phyloP scores from a whole-genome alignment of 2,329 filamentous ascomycete genomes.

The Cladophialophora yegresii region DNA sequence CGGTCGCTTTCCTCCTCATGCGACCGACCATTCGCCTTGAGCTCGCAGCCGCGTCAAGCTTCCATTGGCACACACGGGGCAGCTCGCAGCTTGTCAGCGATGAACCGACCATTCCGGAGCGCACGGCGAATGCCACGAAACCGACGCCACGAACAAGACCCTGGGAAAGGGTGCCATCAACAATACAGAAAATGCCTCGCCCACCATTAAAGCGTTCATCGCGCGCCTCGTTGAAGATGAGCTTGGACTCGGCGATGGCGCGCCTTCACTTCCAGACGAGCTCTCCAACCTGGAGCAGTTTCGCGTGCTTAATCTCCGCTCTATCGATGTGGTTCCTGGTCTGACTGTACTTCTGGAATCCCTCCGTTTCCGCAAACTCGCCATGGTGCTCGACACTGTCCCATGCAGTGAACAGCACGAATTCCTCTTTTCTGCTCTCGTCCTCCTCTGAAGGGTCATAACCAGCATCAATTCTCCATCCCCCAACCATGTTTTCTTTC shows the following conservation, averaged over 20 bases:
- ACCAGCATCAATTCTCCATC: conserved; percentile 46
- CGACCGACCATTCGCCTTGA: background rate
- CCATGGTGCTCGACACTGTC: conserved; percentile 42
- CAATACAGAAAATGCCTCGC: conserved; percentile 9
- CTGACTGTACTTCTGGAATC: conserved; percentile 39
- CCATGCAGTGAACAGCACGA: conserved; percentile 48
- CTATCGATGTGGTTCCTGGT: conserved; percentile 36
- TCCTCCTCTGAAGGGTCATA: conserved; percentile 22
- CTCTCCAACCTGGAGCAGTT: conserved; percentile 11
- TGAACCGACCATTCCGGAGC: conserved; percentile 9
- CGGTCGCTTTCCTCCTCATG: conserved; percentile 4
- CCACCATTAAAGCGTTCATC: background rate
- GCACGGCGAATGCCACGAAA: background rate
- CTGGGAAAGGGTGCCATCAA: background rate
- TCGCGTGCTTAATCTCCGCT: conserved; percentile 39
- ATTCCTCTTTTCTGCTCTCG: conserved; percentile 43
- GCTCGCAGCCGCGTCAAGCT: conserved; percentile 6
- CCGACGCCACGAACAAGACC: too few species aligned
- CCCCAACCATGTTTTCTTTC: conserved; percentile 40
- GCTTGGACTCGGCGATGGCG: background rate
- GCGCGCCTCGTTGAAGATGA: background rate
- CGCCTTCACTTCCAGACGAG: background rate
- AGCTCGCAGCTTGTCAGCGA: conserved; percentile 13
- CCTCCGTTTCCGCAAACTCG: conserved; percentile 42
- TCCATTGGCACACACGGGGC: background rate